These are phyloP conservation scores for Neurospora sp. DNA, from an alignment of 495 filamentous ascomycete species.

Conservation along the genomic window DNA sequence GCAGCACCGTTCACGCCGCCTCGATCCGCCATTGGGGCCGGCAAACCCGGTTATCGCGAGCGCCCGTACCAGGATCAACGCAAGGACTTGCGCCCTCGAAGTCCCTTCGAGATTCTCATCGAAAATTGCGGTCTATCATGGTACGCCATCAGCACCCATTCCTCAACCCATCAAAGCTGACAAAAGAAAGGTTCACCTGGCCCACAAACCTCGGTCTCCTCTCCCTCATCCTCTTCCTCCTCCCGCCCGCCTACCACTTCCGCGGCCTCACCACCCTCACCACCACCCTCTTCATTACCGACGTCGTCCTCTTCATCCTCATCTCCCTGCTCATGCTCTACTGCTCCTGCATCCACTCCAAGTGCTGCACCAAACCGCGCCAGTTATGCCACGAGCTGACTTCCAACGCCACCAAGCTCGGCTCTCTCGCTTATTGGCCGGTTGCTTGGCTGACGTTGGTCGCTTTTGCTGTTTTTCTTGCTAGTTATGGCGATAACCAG, in stretches of 20 bases:
- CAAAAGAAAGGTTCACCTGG: slow-evolving; percentile 7
- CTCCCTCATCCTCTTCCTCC: slow-evolving; percentile 4
- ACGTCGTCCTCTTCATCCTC: slow-evolving; percentile 3
- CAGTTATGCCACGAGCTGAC: neutral
- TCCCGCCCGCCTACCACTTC: neutral
- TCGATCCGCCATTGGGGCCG: neutral
- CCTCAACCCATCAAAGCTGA: neutral
- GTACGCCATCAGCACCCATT: neutral
- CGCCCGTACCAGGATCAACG: neutral
- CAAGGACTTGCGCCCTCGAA: neutral
- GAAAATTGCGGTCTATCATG: neutral
- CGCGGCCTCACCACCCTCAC: neutral
- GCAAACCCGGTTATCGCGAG: neutral
- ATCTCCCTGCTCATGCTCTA: slow-evolving; percentile 1
- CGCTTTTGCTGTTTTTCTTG: neutral
- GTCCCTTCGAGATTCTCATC: neutral
- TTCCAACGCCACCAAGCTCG: neutral
- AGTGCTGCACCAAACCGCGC: neutral
- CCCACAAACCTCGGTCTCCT: slow-evolving; percentile 4
- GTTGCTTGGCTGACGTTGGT: slow-evolving; percentile 3
- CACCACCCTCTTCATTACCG: slow-evolving; percentile 3
- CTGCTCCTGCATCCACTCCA: neutral
- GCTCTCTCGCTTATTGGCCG: slow-evolving; percentile 1
- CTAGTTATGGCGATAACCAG: neutral
- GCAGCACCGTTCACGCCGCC: neutral